Conservation (phyloP, 257 asterid genomes). For the Nicotiana obtusifolia region DNA sequence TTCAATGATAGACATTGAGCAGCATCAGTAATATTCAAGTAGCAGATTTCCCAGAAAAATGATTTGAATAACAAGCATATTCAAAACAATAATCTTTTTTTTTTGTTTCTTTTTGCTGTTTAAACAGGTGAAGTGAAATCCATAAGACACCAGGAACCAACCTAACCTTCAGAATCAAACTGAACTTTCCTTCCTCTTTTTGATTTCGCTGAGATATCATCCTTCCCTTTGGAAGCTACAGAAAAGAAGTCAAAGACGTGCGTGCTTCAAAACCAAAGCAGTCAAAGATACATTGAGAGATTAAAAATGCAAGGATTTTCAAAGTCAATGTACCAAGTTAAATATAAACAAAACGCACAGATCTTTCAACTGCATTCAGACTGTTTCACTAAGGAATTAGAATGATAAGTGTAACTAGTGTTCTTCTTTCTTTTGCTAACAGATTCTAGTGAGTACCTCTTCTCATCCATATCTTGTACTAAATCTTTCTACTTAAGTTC, state of each 20-base stretch:
- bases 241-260: constrained; percentile 1
- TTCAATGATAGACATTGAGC: constrained; percentile 10
- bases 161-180: constrained; percentile 55
- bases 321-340: neutral
- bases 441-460: neutral
- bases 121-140: neutral
- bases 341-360: neutral
- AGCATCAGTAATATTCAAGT: neutral
- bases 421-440: neutral
- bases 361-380: neutral
- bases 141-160: neutral
- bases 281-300: neutral
- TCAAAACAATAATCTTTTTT: neutral
- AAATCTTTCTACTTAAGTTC: neutral
- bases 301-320: neutral
- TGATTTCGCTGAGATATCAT: constrained; percentile 38
- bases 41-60: constrained; percentile 1
- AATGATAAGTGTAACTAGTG: neutral
- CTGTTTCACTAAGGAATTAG: neutral
- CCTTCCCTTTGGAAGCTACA: constrained; percentile 42
- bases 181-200: constrained; percentile 64
- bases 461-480: neutral
- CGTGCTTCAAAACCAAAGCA: neutral
- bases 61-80: neutral
- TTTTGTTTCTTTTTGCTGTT: neutral